Percentiles rank a stretch among this genome's conserved stretches.
Evolutionary conservation across 129 eudicot species (phyloP).

Genomic region (Artemisia tridentata): DNA sequence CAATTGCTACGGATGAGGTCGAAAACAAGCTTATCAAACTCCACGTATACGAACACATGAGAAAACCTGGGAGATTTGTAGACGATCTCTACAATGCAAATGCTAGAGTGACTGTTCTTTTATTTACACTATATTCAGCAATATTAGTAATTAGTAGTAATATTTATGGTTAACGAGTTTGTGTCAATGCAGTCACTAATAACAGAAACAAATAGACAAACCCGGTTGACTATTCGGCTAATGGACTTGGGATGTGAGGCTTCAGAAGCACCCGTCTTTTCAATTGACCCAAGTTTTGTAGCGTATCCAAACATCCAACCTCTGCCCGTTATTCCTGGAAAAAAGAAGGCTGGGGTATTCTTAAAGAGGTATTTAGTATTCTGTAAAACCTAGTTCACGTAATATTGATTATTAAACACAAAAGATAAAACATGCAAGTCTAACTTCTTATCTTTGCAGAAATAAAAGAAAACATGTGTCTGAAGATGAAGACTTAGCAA

Average conservation of each 20-base stretch:
- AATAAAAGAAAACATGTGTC: too few relatives aligned
- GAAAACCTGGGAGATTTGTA: constrained; percentile 50
- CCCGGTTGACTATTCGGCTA: constrained; percentile 63
- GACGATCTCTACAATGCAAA: constrained; percentile 76
- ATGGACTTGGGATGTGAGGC: constrained; percentile 69
- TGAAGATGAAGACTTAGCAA: too few relatives aligned
- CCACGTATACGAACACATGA: constrained; percentile 68
- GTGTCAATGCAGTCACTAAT: constrained; percentile 47
- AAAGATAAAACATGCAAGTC: too few relatives aligned
- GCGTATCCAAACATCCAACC: constrained; percentile 52
- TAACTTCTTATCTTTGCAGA: too few relatives aligned
- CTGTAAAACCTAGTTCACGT: too few relatives aligned
- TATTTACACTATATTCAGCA: neutral
- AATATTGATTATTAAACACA: too few relatives aligned
- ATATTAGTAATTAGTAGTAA: neutral
- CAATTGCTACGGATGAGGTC: constrained; percentile 65
- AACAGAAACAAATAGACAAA: constrained; percentile 34
- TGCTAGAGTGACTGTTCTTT: constrained; percentile 64
- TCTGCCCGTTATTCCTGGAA: constrained; percentile 46
- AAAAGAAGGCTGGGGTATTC: constrained; percentile 53
- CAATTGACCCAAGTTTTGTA: constrained; percentile 67
- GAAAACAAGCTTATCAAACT: constrained; percentile 81
- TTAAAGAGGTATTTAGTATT: constrained; percentile 53
- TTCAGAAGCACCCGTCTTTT: constrained; percentile 58
- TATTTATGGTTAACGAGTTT: constrained; percentile 7